These are phyloP conservation scores for Neurospora cerealis DNA, from an alignment of 495 filamentous ascomycete genomes.

Conservation along the genomic window DNA sequence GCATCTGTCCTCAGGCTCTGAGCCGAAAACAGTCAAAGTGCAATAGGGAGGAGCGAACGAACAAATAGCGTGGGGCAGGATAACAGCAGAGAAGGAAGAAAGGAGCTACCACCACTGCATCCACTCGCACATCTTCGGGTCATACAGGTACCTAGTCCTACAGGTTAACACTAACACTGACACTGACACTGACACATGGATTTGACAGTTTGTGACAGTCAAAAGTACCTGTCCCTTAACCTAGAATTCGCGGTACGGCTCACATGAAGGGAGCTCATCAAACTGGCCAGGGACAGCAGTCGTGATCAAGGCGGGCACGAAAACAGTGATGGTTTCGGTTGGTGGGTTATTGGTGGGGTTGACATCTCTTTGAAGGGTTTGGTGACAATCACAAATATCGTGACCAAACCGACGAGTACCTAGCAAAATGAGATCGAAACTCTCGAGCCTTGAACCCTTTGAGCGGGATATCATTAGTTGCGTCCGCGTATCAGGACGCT, in stretches of 20 bases:
- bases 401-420: not conserved
- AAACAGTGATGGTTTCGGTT: not conserved
- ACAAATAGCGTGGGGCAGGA: too few relatives aligned
- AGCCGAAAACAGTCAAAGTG: too few relatives aligned
- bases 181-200: not conserved
- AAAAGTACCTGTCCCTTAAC: not conserved
- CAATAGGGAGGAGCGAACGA: too few relatives aligned
- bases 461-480: not conserved
- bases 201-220: not conserved
- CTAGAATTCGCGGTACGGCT: not conserved
- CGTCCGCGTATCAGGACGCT: not conserved
- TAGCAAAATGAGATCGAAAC: too few relatives aligned
- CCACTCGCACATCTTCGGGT: too few relatives aligned
- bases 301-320: not conserved
- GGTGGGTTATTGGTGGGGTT: not conserved
- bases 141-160: too few relatives aligned
- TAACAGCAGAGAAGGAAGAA: too few relatives aligned
- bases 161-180: not conserved
- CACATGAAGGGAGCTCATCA: not conserved
- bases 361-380: not conserved
- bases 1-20: not conserved
- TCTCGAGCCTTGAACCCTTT: not conserved
- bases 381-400: not conserved
- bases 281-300: not conserved
- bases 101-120: too few relatives aligned